phyloP scores from a whole-genome alignment of 2,329 filamentous ascomycete species.

The Zopfia rhizophila region DNA sequence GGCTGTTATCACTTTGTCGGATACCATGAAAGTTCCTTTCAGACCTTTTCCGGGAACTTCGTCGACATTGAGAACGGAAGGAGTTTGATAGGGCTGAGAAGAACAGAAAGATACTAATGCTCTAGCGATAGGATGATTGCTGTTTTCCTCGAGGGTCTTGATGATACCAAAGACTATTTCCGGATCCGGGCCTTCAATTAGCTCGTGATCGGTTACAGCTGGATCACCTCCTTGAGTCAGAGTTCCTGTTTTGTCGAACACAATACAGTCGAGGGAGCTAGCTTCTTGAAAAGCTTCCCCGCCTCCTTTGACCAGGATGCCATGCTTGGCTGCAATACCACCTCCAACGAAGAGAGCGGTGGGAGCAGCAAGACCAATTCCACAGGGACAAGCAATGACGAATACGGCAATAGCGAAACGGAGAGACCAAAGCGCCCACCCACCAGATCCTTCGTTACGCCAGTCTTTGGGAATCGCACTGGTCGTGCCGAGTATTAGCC shows the following conservation, averaged over 20 bases:
- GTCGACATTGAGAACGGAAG: constrained; percentile 58
- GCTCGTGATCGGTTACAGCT: constrained; percentile 68
- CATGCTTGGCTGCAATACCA: constrained; percentile 80
- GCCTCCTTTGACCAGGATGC: constrained; percentile 84
- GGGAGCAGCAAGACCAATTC: constrained; percentile 83
- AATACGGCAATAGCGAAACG: constrained; percentile 89
- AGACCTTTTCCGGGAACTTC: constrained; percentile 79
- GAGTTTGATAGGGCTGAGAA: constrained; percentile 18
- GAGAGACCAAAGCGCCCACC: constrained; percentile 78
- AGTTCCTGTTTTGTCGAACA: constrained; percentile 91
- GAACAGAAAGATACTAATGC: constrained; percentile 73
- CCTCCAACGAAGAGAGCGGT: constrained; percentile 86
- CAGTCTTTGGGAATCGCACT: constrained; percentile 68
- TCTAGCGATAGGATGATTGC: constrained; percentile 78
- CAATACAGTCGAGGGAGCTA: constrained; percentile 78
- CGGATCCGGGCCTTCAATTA: constrained; percentile 45
- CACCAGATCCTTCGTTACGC: constrained; percentile 65
- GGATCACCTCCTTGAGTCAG: constrained; percentile 79
- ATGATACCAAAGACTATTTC: constrained; percentile 63
- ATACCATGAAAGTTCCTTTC: constrained; percentile 63
- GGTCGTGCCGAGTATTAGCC: constrained; percentile 72
- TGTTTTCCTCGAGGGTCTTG: constrained; percentile 73
- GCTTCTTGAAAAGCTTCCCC: constrained; percentile 89
- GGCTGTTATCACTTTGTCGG: constrained; percentile 50
- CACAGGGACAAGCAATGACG: constrained; percentile 86